Base-by-base conservation (phyloP, 805 yeast genomes). In the Saturnispora ahearnii region DNA sequence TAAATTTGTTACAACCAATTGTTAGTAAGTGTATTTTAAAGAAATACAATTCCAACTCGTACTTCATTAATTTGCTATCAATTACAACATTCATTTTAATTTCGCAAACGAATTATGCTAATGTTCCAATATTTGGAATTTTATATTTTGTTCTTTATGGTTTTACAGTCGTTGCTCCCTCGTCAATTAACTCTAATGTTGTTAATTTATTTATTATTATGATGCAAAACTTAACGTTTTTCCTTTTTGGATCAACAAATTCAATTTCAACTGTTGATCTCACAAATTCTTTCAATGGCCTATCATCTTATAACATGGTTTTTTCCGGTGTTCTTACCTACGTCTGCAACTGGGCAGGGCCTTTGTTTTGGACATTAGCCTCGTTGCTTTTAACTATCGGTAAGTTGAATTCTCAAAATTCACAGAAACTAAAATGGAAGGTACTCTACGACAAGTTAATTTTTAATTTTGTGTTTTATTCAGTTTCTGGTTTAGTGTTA, bases 241-340 rank as follows among this genome's bases (percentile, higher is more conserved):
- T 87, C 68, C 86, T 87, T 21, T 73, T 84, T 62, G 98, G 98
- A 0, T 87, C 87, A 46, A 89, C 98, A 0, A 93, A 93, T 61
- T 87, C 96, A 37, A 73, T 93, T 57, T 91, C 97, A 0, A 84
- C 97, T 0, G 81, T 93, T 22, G 97, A 91, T 59, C 72, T 93
- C 24, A 79, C 96, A 0, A 90, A 91, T 62, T 90, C 96, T 0
- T 93, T 93, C 65, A 91, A 91, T 62, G 99, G 99, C 0, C 72
- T 90, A 7, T 66, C 78, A 0, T 74, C 78, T 42, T 93, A 88
- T 61, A 78, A 82, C 55, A 75, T 90, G 22, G 57, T 77, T 7
- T 62, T 77, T 3, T 96, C 91, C 4, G 96, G 96, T 0, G 29
- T 84, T 0, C 65, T 93, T 49, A 87, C 96, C 12, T 85, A 86